Base-by-base conservation (phyloP, 257 asterid genomes). In the Rubia yunnanensis region DNA sequence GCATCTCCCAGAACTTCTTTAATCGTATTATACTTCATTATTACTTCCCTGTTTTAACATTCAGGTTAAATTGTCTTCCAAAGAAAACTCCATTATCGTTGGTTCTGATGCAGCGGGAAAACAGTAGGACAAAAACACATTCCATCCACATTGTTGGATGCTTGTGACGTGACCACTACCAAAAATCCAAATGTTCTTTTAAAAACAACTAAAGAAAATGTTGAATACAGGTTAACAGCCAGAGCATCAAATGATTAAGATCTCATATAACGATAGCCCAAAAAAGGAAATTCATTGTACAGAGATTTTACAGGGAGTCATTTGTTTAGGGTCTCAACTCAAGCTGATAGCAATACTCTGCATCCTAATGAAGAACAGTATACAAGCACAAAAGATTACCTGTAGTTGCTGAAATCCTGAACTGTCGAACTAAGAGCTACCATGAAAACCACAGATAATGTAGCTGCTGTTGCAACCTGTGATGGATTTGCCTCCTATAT, bases 381-480 rank as follows among this genome's bases (percentile, higher is more conserved):
- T 20, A 46, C 39, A 63, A 9, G 15, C 5, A 49, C 10, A 53
- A 34, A 46, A 34, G 44, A 77, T 77, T 63, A 94, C 99, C 82
- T 88, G 88, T 83, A 86, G 71, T 72, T 85, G 73, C 86, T 78
- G 60, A 94, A 83, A 78, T 85, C 84, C 76, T 94, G 91, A 75
- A 90, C 88, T 55, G 88, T 38, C 60, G 82, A 72, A 74, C 99
- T 71, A 5, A 94, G 90, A 73, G 84, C 97, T 79, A 78, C 96
- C 99, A 94, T 90, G 78, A 94, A 94, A 49, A 96, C 97, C 36
- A 94, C 95, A 20, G 99, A 90, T 69, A 94, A 87, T 24, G 95
- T 85, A 77, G 99, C 95, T 61, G 99, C 96, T 8, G 96, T 90
- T 73, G 99, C 99, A 60, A 94, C 97, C 58, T 86, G 95, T 62